Conservation (phyloP, 148 eudicot species). For the Persicaria tinctoria region DNA sequence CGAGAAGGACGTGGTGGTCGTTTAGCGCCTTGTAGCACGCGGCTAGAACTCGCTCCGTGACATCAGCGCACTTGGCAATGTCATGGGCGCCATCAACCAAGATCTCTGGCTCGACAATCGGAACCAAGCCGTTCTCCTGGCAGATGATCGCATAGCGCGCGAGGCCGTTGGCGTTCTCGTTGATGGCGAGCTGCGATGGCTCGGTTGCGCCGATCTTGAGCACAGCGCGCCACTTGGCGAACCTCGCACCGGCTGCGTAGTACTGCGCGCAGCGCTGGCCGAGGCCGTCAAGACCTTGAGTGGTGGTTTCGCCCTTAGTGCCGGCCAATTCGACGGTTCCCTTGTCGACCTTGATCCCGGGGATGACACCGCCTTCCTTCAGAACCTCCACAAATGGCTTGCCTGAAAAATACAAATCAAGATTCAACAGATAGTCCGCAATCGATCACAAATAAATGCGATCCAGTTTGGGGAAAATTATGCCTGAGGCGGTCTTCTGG, state of each 20-base stretch:
- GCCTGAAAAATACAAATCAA: slow-evolving; percentile 30
- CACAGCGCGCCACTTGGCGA: slow-evolving; percentile 86
- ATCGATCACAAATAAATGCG: too few relatives aligned
- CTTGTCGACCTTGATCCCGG: slow-evolving; percentile 94
- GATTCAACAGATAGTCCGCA: background rate
- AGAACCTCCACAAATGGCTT: slow-evolving; percentile 77
- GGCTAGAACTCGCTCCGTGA: slow-evolving; percentile 80
- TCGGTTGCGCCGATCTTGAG: slow-evolving; percentile 70
- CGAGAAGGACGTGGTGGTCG: slow-evolving; percentile 86
- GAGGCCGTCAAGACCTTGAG: slow-evolving; percentile 82
- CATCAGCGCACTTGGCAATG: slow-evolving; percentile 70
- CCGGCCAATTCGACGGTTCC: slow-evolving; percentile 81
- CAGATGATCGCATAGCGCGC: slow-evolving; percentile 91
- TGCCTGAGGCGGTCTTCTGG: slow-evolving; percentile 80
- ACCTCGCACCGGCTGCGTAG: slow-evolving; percentile 72
- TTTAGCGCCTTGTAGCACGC: slow-evolving; percentile 88
- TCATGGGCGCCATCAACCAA: slow-evolving; percentile 79
- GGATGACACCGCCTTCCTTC: slow-evolving; percentile 73
- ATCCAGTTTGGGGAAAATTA: background rate
- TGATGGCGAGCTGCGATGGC: slow-evolving; percentile 74
- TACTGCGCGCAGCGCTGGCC: slow-evolving; percentile 61
- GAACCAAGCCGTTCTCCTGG: slow-evolving; percentile 83
- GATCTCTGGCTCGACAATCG: slow-evolving; percentile 94
- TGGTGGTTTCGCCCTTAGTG: slow-evolving; percentile 84
- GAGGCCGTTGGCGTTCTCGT: slow-evolving; percentile 81